Conservation (phyloP, 345 rosid species). For the Mangifera indica region DNA sequence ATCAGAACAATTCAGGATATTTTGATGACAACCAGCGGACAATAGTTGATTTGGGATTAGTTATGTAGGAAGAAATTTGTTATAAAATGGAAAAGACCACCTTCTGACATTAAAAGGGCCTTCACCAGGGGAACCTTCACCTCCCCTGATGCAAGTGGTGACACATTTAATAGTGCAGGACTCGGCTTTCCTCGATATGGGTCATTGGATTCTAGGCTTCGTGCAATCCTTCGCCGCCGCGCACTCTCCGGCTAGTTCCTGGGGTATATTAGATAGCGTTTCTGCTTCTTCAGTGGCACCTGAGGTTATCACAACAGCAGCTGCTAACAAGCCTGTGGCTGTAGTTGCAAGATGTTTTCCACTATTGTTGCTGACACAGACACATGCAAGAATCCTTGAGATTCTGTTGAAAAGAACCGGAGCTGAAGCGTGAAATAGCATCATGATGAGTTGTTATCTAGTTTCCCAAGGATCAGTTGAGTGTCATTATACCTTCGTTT, state of each 20-base stretch:
- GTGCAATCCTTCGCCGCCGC: conserved; percentile 51
- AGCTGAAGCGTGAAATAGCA: conserved; percentile 24
- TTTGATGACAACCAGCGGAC: too few relatives aligned
- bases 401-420: background rate
- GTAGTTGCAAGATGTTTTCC: conserved; percentile 15
- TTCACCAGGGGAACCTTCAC: conserved; percentile 81
- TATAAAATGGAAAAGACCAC: conserved; percentile 21
- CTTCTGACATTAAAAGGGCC: conserved; percentile 80
- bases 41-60: background rate
- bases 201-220: conserved; percentile 77
- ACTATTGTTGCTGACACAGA: conserved; percentile 6
- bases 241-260: conserved; percentile 67
- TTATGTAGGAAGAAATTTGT: too few relatives aligned
- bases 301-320: conserved; percentile 33
- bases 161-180: conserved; percentile 80
- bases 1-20: too few relatives aligned
- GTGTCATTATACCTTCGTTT: conserved; percentile 1
- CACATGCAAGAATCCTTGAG: background rate
- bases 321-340: conserved; percentile 35
- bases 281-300: conserved; percentile 38
- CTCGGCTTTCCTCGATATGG: conserved; percentile 85
- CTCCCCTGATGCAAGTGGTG: conserved; percentile 74
- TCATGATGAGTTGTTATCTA: background rate
- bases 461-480: background rate
- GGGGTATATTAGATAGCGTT: conserved; percentile 75